phyloP scores from a whole-genome alignment of 148 eudicot genomes.

The Silene uniflora region DNA sequence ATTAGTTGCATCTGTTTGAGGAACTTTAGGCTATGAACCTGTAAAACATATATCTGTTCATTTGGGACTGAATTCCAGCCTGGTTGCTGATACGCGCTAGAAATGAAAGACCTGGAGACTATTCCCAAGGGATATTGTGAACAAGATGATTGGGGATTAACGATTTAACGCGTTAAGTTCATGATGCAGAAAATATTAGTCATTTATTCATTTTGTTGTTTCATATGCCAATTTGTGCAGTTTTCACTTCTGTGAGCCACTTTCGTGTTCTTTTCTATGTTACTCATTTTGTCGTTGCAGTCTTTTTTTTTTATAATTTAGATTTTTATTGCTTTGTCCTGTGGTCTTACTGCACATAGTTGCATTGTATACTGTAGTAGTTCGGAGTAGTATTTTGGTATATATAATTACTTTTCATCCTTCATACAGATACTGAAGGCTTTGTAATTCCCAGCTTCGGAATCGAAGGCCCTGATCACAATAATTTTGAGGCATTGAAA shows the following conservation, averaged over 20 bases:
- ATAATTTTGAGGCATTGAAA: constrained; percentile 31
- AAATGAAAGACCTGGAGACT: background rate
- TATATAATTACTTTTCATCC: background rate
- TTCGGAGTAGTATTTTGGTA: no score
- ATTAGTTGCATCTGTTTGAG: background rate
- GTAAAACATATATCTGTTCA: background rate
- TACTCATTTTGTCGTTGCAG: background rate
- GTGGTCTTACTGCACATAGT: background rate
- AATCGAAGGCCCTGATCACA: constrained; percentile 50
- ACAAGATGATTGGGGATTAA: background rate
- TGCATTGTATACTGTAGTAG: background rate
- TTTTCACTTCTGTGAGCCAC: background rate
- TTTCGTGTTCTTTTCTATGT: background rate
- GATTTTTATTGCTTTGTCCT: background rate
- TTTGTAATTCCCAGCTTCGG: constrained; percentile 95
- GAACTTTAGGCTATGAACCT: background rate
- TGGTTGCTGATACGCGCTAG: background rate
- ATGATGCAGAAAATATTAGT: background rate
- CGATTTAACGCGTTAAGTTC: background rate
- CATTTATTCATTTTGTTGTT: background rate
- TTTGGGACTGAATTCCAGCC: background rate
- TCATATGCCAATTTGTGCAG: background rate
- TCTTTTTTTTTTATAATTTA: background rate
- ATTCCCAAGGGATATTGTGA: background rate
- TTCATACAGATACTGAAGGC: constrained; percentile 71